Percentiles rank a stretch among this genome's conserved stretches.
Evolutionary conservation across 2,329 filamentous ascomycete genomes (phyloP).

Genomic region (Dactylellina sp.): DNA sequence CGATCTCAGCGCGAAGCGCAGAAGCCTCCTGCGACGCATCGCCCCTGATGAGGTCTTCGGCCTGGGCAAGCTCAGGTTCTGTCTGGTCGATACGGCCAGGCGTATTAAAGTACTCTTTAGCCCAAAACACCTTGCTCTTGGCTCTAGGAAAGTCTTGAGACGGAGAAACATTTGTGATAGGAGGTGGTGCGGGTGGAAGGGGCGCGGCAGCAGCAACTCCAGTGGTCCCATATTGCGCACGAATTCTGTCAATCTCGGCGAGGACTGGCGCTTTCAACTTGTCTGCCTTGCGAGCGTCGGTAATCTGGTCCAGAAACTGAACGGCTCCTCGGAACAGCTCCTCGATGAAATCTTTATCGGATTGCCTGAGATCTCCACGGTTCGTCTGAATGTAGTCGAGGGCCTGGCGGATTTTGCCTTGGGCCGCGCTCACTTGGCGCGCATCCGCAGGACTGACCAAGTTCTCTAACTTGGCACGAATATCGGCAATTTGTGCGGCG

Average conservation of each 20-base stretch:
- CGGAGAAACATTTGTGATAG: constrained; percentile 3
- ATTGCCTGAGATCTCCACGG: constrained; percentile 14
- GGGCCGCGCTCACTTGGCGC: constrained; percentile 37
- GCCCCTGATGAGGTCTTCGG: constrained; percentile 15
- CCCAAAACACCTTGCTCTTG: constrained; percentile 34
- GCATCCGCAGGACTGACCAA: constrained; percentile 31
- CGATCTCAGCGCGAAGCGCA: constrained; percentile 26
- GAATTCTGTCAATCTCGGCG: constrained; percentile 25
- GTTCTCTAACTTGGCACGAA: constrained; percentile 29
- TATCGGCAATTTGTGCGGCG: constrained; percentile 32
- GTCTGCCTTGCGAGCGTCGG: constrained; percentile 26
- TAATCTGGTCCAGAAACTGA: constrained; percentile 30
- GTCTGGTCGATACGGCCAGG: constrained; percentile 30
- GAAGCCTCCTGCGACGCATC: constrained; percentile 27
- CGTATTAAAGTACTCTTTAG: constrained; percentile 35
- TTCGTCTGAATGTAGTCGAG: constrained; percentile 35
- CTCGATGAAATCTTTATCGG: constrained; percentile 32
- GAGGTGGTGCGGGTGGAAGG: neutral
- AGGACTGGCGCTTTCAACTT: constrained; percentile 32
- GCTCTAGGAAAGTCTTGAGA: constrained; percentile 10
- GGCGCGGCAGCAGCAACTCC: constrained; percentile 1
- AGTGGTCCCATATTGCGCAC: constrained; percentile 22
- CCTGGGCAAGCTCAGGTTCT: constrained; percentile 29
- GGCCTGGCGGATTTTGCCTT: constrained; percentile 33
- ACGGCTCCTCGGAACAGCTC: constrained; percentile 31